A percentile compares a stretch with the other conserved stretches of the same genome.
These are phyloP conservation scores for Dipodascus albidus DNA, from an alignment of 805 yeast genomes.

Conservation along the genomic window DNA sequence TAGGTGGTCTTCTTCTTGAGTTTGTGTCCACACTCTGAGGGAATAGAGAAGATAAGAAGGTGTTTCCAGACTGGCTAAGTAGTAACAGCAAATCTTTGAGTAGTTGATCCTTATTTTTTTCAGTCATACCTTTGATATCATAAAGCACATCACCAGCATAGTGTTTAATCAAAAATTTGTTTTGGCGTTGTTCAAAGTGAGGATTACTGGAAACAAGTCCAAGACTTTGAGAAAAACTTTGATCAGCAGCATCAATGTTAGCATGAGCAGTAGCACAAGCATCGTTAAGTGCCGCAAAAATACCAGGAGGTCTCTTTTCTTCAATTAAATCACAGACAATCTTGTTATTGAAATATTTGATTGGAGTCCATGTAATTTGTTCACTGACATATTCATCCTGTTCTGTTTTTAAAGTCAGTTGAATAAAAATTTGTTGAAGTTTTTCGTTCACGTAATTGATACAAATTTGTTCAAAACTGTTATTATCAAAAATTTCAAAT, in stretches of 20 bases:
- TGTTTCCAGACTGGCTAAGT: constrained; percentile 57
- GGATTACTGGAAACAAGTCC: constrained; percentile 72
- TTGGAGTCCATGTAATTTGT: constrained; percentile 95
- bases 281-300: constrained; percentile 92
- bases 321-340: constrained; percentile 96
- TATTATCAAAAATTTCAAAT: constrained; percentile 89
- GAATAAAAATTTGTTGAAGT: constrained; percentile 91
- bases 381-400: constrained; percentile 96
- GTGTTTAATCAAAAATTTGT: constrained; percentile 84
- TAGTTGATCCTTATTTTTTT: constrained; percentile 91
- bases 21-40: constrained; percentile 54
- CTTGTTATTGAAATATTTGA: constrained; percentile 89
- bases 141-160: constrained; percentile 98
- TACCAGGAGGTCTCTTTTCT: constrained; percentile 87
- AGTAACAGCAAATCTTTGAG: constrained; percentile 78
- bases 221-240: constrained; percentile 84
- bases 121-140: constrained; percentile 83
- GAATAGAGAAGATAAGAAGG: constrained; percentile 48
- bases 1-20: constrained; percentile 77
- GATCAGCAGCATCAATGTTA: constrained; percentile 92
- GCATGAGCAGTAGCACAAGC: constrained; percentile 98
- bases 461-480: constrained; percentile 90
- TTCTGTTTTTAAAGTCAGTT: constrained; percentile 89
- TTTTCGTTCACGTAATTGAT: constrained; percentile 94
- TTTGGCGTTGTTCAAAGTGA: constrained; percentile 80